A percentile compares a stretch with the other conserved stretches of the same genome.
phyloP scores from a whole-genome alignment of 768 basidiomycete species.

The Hebeloma cylindrosporum region DNA sequence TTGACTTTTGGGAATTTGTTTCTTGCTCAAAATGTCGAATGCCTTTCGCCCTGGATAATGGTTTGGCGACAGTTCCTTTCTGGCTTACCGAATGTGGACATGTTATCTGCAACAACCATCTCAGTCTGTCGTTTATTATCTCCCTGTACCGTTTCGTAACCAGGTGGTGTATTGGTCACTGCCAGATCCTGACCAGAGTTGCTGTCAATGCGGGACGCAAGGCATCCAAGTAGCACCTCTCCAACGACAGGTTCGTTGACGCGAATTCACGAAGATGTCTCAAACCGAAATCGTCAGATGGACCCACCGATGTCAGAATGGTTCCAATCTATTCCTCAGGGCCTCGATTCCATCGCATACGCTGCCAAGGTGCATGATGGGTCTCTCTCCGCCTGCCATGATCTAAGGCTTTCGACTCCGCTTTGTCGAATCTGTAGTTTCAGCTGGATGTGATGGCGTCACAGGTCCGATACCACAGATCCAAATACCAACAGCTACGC shows the following conservation, averaged over 20 bases:
- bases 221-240: conserved; percentile 70
- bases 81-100: conserved; percentile 91
- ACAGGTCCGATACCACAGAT: conserved; percentile 64
- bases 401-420: background rate
- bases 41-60: conserved; percentile 54
- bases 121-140: conserved; percentile 49
- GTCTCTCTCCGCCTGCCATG: background rate
- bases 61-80: conserved; percentile 63
- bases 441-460: conserved; percentile 75
- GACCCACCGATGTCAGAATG: conserved; percentile 80
- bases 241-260: conserved; percentile 61
- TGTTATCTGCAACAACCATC: conserved; percentile 81
- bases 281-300: conserved; percentile 46
- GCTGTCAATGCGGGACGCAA: conserved; percentile 62
- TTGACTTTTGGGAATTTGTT: conserved; percentile 83
- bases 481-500: conserved; percentile 56
- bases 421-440: conserved; percentile 47
- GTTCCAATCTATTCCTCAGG: conserved; percentile 65
- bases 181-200: conserved; percentile 78
- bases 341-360: conserved; percentile 63
- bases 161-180: too few species aligned
- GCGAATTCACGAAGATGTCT: background rate
- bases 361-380: conserved; percentile 57
- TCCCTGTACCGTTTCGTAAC: background rate
- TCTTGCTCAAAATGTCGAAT: conserved; percentile 69